These are phyloP conservation scores for Solanum arcanum DNA, from an alignment of 257 asterid species.

Conservation along the genomic window DNA sequence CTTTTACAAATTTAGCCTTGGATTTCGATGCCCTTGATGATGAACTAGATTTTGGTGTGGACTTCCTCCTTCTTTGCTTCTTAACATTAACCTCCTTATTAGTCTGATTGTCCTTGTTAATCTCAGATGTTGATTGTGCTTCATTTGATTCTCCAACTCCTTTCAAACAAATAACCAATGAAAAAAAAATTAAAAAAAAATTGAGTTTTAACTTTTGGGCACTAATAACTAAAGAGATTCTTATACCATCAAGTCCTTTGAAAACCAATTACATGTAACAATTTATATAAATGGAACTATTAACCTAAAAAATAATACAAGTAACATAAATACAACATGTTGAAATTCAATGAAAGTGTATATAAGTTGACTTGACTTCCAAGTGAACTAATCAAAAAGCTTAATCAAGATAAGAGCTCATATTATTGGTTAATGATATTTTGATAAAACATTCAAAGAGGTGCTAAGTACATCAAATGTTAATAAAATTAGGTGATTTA, in stretches of 20 bases:
- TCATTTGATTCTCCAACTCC: conserved; percentile 38
- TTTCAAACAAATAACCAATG: neutral
- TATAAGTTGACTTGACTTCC: neutral
- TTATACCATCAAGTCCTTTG: neutral
- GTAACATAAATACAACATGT: neutral
- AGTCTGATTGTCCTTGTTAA: conserved; percentile 13
- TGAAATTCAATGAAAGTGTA: neutral
- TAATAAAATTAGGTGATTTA: neutral
- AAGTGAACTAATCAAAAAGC: neutral
- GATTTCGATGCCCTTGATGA: conserved; percentile 33
- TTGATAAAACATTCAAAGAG: neutral
- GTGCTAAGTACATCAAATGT: neutral
- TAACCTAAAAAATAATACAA: neutral
- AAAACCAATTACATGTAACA: neutral
- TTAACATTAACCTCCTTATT: conserved; percentile 16
- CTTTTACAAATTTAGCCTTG: conserved; percentile 45
- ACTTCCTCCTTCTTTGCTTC: conserved; percentile 55
- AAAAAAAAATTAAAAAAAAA: neutral
- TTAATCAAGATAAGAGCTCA: neutral
- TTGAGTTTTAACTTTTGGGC: neutral
- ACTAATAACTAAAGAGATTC: neutral
- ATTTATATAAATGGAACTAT: neutral
- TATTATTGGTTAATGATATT: neutral
- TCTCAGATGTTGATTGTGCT: conserved; percentile 29
- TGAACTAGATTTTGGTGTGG: conserved; percentile 24